Conservation (phyloP, 805 yeast genomes). For the Schizosaccharomyces cryophilus region DNA sequence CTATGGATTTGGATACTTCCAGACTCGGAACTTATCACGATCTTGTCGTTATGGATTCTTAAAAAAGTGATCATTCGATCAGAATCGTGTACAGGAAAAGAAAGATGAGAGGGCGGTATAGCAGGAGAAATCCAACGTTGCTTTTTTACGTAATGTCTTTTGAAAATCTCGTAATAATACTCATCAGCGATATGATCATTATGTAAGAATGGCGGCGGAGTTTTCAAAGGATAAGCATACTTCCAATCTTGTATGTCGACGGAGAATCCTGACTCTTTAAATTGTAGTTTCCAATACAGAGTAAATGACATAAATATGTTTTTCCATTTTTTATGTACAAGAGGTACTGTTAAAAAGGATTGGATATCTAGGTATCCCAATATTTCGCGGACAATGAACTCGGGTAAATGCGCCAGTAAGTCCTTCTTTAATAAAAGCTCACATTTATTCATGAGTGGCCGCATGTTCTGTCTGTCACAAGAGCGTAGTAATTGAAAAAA, state of each 20-base stretch:
- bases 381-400: constrained; percentile 45
- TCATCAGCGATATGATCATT: not conserved
- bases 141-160: constrained; percentile 28
- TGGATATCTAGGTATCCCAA: constrained; percentile 36
- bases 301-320: constrained; percentile 31
- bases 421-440: constrained; percentile 44
- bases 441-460: not conserved
- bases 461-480: not conserved
- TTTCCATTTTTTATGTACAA: constrained; percentile 50
- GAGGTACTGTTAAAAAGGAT: constrained; percentile 34
- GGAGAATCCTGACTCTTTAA: constrained; percentile 36
- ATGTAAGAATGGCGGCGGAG: not conserved
- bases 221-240: not conserved
- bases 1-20: constrained; percentile 58
- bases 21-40: constrained; percentile 84
- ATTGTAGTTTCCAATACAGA: constrained; percentile 43
- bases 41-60: constrained; percentile 73
- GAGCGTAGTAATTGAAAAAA: not conserved
- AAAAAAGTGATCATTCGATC: constrained; percentile 72
- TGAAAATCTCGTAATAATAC: not conserved
- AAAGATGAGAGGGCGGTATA: constrained; percentile 40
- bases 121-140: constrained; percentile 61
- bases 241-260: constrained; percentile 10
- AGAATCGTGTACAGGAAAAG: constrained; percentile 42
- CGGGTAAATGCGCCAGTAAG: constrained; percentile 41